Evolutionary conservation across 345 rosid genomes (phyloP).

Genomic region (Arabidopsis arenosa): DNA sequence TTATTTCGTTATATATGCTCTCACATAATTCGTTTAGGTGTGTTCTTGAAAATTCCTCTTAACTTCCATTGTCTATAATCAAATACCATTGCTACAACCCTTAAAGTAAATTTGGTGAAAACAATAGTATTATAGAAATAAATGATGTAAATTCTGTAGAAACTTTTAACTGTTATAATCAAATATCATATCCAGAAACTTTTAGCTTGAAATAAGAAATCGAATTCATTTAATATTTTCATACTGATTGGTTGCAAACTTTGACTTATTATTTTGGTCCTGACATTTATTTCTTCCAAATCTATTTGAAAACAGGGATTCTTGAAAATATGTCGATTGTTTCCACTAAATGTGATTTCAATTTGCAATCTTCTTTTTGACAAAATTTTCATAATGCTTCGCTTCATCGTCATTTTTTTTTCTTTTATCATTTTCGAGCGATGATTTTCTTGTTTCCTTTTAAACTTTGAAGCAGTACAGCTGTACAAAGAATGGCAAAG

Average conservation of each 20-base stretch:
- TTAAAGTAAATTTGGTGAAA: not conserved
- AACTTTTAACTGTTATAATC: not conserved
- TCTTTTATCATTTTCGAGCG: too few relatives aligned
- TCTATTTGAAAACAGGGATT: not conserved
- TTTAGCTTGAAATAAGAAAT: not conserved
- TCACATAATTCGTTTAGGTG: not conserved
- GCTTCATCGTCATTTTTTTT: not conserved
- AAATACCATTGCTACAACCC: not conserved
- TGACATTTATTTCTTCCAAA: not conserved
- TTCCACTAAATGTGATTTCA: slow-evolving; percentile 13
- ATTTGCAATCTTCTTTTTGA: not conserved
- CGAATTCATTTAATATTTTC: not conserved
- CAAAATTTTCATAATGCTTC: not conserved
- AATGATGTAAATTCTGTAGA: not conserved
- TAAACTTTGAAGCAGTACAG: too few relatives aligned
- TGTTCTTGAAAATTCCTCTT: not conserved
- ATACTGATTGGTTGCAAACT: slow-evolving; percentile 11
- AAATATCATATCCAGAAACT: not conserved
- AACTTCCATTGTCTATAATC: too few relatives aligned
- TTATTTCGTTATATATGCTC: not conserved
- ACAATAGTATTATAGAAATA: too few relatives aligned
- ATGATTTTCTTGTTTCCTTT: too few relatives aligned
- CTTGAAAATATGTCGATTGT: slow-evolving; percentile 5
- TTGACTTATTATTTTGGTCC: slow-evolving; percentile 23
- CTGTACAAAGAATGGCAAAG: too few relatives aligned